Conservation (phyloP, 768 basidiomycete species). For the Panellus pusillus region DNA sequence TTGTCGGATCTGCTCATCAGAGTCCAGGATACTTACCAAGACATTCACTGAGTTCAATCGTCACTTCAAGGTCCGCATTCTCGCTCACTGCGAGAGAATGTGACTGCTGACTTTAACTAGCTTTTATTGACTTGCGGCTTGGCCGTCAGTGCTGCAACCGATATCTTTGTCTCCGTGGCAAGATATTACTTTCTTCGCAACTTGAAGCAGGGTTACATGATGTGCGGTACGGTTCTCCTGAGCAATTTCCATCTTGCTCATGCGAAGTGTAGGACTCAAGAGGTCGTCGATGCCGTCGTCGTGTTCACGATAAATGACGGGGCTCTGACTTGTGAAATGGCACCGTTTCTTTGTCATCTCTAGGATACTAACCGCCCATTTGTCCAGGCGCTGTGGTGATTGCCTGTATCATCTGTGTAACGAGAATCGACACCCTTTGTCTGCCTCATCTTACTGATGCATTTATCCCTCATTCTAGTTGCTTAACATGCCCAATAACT, state of each 20-base stretch:
- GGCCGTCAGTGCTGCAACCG: conserved; percentile 13
- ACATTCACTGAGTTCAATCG: conserved; percentile 2
- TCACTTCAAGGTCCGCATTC: not conserved
- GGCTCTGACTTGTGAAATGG: conserved; percentile 1
- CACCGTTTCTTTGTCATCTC: not conserved
- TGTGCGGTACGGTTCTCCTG: not conserved
- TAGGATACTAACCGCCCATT: not conserved
- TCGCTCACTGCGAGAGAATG: not conserved
- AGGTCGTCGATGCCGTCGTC: conserved; percentile 11
- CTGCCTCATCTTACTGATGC: not conserved
- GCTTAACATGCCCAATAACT: conserved; percentile 6
- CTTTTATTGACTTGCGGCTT: conserved; percentile 2
- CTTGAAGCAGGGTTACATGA: conserved; percentile 14
- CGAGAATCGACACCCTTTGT: not conserved
- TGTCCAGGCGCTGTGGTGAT: conserved; percentile 6
- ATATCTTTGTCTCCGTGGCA: conserved; percentile 10
- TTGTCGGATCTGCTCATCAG: not conserved
- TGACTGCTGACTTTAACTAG: not conserved
- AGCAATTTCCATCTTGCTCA: not conserved
- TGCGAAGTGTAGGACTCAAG: conserved; percentile 2
- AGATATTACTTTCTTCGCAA: conserved; percentile 17
- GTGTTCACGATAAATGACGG: conserved; percentile 14
- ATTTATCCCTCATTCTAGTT: not conserved
- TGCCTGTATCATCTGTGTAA: conserved; percentile 6
- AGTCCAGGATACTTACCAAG: conserved; percentile 5